Percentiles rank a stretch among this genome's conserved stretches.
Conservation (phyloP, 495 filamentous ascomycete genomes). For the Penicillium tannophilum region DNA sequence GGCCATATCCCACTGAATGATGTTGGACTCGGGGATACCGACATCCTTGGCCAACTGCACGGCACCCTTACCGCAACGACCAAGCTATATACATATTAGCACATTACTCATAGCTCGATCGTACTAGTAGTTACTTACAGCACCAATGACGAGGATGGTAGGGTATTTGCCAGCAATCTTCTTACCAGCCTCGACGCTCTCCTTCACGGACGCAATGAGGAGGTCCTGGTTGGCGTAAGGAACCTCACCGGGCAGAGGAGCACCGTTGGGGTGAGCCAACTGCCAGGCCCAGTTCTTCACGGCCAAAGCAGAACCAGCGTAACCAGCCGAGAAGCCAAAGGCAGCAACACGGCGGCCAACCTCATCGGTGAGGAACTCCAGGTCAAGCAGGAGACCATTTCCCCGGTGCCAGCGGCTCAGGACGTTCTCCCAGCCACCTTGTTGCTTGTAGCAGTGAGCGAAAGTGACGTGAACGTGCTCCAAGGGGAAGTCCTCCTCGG, state of each 20-base stretch:
- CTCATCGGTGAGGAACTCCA: conserved; percentile 88
- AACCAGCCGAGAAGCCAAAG: conserved; percentile 79
- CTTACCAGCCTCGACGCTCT: conserved; percentile 57
- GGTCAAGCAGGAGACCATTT: conserved; percentile 80
- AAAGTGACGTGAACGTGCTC: conserved; percentile 88
- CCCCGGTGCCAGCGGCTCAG: conserved; percentile 81
- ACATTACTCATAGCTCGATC: conserved; percentile 11
- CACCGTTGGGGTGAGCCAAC: conserved; percentile 63
- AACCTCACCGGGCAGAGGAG: conserved; percentile 66
- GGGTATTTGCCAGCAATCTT: conserved; percentile 54
- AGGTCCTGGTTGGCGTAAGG: conserved; percentile 77
- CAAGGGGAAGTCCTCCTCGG: conserved; percentile 84
- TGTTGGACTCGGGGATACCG: conserved; percentile 71
- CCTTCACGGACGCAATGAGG: conserved; percentile 73
- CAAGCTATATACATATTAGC: conserved; percentile 45
- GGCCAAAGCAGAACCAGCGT: conserved; percentile 77
- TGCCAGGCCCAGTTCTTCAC: conserved; percentile 91
- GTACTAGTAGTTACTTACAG: conserved; percentile 35
- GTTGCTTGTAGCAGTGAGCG: conserved; percentile 82
- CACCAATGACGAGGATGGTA: conserved; percentile 61
- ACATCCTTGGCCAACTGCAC: conserved; percentile 76
- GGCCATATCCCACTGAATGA: conserved; percentile 89
- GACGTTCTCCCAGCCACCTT: conserved; percentile 81
- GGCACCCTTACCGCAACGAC: conserved; percentile 85
- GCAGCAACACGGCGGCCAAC: conserved; percentile 77